Evolutionary conservation across 208 protist species (phyloP), one percentile per base, ranked within the genome.

Genomic region (Trypanosomatidae sp.): DNA sequence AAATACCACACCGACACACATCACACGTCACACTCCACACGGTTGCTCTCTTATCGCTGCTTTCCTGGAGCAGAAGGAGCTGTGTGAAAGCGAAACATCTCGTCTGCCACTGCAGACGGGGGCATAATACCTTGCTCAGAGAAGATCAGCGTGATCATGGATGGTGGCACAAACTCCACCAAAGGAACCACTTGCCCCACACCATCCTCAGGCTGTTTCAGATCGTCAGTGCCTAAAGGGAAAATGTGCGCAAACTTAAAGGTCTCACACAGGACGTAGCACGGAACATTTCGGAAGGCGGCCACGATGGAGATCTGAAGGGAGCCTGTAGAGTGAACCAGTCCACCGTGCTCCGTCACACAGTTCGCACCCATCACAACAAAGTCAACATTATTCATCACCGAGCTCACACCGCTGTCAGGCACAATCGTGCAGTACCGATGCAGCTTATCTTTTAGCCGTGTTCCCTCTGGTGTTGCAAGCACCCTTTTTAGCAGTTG

Each of bases 101-200:
- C 98, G 79, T 99, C 99, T 15, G 95, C 97, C 0, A 99, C 98
- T 10, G 98, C 99, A 12, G 97, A 98, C 4, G 99, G 99, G 9
- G 99, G 99, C 80, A 99, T 95, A 19, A 99, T 99, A 43, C 99
- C 98, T 15, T 99, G 81, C 73, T 99, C 99, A 2, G 99, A 99
- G 76, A 99, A 99, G 71, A 99, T 91, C 17, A 99, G 83, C 1
- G 92, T 93, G 64, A 97, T 92, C 75, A 94, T 85, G 2, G 87
- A 90, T 4, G 93, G 93, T n/a, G 90, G 90, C 8, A 96, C 91
- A 86, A 95, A 97, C 67, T 98, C 93, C 3, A 95, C 88, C 12
- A 93, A 71, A 15, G 89, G 90, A 52, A 95, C 82, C 39, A 92
- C 86, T 39, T 74, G 60, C 3, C 62, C 62, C 49, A 73, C 71